Base-by-base conservation (phyloP, 306 rosid species). In the Vigna nakashimae region DNA sequence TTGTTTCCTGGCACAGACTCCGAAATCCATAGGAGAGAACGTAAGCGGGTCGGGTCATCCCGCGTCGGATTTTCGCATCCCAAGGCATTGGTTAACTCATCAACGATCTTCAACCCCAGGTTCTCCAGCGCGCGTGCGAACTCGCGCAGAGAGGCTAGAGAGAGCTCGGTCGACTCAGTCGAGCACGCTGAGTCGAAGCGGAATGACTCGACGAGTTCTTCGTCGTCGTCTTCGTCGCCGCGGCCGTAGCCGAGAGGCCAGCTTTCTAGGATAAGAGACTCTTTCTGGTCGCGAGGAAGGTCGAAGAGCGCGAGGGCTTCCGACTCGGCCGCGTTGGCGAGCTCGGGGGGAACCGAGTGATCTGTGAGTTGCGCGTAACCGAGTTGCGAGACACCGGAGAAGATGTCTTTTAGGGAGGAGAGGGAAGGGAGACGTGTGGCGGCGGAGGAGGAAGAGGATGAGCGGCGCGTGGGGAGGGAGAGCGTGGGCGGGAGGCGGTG, bases 401-500 rank as follows among this genome's bases (percentile, higher is more conserved):
- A 79, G 79, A 85, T 75, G 26, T 79, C 75, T 16, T 50, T 34
- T 20, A 79, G 74, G 13, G 80, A 65, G 26, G 97, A 85, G 64
- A 92, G 45, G 4, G 80, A 36, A 2, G 91, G 91, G 6, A 93
- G 94, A 62, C 71, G 83, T 7, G 78, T 88, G 81, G 83, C 42
- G 46, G 90, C 5, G 1, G 81, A 9, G 0, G 84, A 43, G 38
- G 86, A 16, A 15, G 81, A 18, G 2, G 87, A 56, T 18, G 82
- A 42, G 32, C 84, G 76, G 86, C 86, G 88, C 45, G 87, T 52
- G 50, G 97, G 93, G 80, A 87, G 93, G 56, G 96, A 85, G 84
- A 94, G 96, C 2, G 78, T 76, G 9, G 96, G 98, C 0, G 97
- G 97, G 30, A 94, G 87, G 72, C 94, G 94, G 85, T 87, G 86